Evolutionary conservation across 345 rosid species (phyloP).

Genomic region (Gossypium anomalum): DNA sequence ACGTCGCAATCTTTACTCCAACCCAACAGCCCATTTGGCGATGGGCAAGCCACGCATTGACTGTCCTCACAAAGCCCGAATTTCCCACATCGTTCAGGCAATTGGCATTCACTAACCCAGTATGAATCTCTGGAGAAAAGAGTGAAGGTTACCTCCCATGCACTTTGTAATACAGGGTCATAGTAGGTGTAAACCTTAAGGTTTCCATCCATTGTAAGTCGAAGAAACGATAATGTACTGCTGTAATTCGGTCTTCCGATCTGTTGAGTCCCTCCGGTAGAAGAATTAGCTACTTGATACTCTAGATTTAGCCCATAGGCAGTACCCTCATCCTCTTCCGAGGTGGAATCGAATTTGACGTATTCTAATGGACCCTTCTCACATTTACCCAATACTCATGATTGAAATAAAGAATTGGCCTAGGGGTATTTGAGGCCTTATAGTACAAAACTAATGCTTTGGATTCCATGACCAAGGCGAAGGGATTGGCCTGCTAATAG

Average conservation of each 20-base stretch:
- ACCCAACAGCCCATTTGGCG: slow-evolving; percentile 25
- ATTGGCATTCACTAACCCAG: slow-evolving; percentile 17
- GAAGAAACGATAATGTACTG: slow-evolving; percentile 32
- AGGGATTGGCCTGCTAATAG: slow-evolving; percentile 48
- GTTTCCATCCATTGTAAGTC: slow-evolving; percentile 54
- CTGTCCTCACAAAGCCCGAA: slow-evolving; percentile 29
- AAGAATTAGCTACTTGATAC: neutral
- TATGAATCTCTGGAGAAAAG: neutral
- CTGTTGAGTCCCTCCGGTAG: neutral
- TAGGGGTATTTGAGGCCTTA: neutral
- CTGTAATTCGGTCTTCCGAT: slow-evolving; percentile 30
- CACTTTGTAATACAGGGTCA: slow-evolving; percentile 24
- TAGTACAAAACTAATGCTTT: slow-evolving; percentile 25
- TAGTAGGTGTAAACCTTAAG: slow-evolving; percentile 39
- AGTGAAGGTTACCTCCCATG: slow-evolving; percentile 39
- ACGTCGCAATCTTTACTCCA: slow-evolving; percentile 40
- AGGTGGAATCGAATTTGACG: neutral
- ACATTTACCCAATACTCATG: neutral
- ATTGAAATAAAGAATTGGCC: neutral
- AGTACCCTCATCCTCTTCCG: neutral
- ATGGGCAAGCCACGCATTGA: slow-evolving; percentile 29
- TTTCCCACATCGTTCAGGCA: slow-evolving; percentile 29
- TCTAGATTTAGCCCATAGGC: neutral
- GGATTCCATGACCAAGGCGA: slow-evolving; percentile 25
- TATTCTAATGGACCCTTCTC: neutral